Conservation (phyloP, 2,329 filamentous ascomycete species). For the Colletotrichum spaethianum region DNA sequence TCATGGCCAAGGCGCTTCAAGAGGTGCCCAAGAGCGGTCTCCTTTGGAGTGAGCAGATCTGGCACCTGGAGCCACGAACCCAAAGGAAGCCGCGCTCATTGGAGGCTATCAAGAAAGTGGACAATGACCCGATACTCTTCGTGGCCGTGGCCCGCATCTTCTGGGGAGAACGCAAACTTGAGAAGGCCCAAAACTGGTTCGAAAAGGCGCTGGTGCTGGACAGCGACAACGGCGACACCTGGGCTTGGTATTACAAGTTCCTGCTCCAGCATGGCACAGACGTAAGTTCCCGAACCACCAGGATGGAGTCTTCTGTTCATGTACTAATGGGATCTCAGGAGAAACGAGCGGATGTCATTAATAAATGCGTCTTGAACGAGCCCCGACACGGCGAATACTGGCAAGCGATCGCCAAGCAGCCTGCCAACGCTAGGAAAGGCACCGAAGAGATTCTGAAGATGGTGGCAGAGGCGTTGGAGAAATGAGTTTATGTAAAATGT, state of each 20-base stretch:
- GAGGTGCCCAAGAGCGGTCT: slow-evolving; percentile 90
- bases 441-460: slow-evolving; percentile 87
- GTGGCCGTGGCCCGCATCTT: slow-evolving; percentile 95
- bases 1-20: slow-evolving; percentile 94
- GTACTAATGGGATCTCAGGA: slow-evolving; percentile 59
- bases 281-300: slow-evolving; percentile 5
- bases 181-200: slow-evolving; percentile 97
- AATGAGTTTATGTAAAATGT: slow-evolving; percentile 37
- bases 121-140: slow-evolving; percentile 91
- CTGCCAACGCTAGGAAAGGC: slow-evolving; percentile 80
- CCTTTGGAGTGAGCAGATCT: slow-evolving; percentile 95
- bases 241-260: slow-evolving; percentile 99
- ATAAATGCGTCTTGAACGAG: slow-evolving; percentile 86
- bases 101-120: slow-evolving; percentile 97
- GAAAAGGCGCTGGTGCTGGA: slow-evolving; percentile 94
- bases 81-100: slow-evolving; percentile 92
- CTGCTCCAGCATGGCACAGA: slow-evolving; percentile 91
- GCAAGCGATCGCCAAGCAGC: slow-evolving; percentile 89
- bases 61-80: slow-evolving; percentile 91
- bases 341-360: slow-evolving; percentile 87
- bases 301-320: neutral
- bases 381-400: slow-evolving; percentile 94
- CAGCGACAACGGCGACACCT: slow-evolving; percentile 89
- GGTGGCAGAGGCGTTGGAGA: slow-evolving; percentile 70
- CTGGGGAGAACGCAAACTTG: slow-evolving; percentile 92